These are phyloP conservation scores for Rhizopogon rudus DNA, from an alignment of 768 basidiomycete genomes.

Conservation along the genomic window DNA sequence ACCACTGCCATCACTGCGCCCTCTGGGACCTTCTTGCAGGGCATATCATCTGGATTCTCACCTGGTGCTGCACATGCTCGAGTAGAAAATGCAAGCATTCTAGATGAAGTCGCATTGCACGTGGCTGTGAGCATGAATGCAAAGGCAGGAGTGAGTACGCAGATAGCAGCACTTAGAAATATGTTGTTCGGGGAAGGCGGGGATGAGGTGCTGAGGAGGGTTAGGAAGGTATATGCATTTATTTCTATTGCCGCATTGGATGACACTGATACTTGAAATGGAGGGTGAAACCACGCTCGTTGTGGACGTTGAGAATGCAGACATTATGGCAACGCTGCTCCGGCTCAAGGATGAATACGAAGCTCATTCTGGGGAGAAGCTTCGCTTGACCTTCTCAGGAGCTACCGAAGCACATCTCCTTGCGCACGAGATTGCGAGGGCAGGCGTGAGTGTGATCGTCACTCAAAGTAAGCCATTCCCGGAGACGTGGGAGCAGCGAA, in stretches of 20 bases:
- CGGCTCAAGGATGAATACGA: slow-evolving; percentile 67
- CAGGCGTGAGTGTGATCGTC: slow-evolving; percentile 69
- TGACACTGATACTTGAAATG: neutral
- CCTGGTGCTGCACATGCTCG: slow-evolving; percentile 47
- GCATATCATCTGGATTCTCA: slow-evolving; percentile 58
- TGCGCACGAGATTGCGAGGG: slow-evolving; percentile 61
- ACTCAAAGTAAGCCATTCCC: slow-evolving; percentile 61
- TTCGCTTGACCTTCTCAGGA: slow-evolving; percentile 60
- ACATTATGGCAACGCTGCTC: slow-evolving; percentile 68
- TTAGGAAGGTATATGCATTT: slow-evolving; percentile 10
- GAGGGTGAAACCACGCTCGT: slow-evolving; percentile 65
- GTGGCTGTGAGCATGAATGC: slow-evolving; percentile 41
- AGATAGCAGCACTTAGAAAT: slow-evolving; percentile 59
- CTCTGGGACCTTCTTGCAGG: slow-evolving; percentile 44
- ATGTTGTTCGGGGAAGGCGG: slow-evolving; percentile 53
- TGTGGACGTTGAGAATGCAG: slow-evolving; percentile 61
- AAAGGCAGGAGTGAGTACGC: slow-evolving; percentile 55
- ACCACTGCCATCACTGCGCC: slow-evolving; percentile 54
- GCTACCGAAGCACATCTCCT: slow-evolving; percentile 62
- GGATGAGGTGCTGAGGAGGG: slow-evolving; percentile 20
- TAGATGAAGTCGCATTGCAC: slow-evolving; percentile 61
- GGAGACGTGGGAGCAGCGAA: slow-evolving; percentile 53
- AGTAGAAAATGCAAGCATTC: slow-evolving; percentile 56
- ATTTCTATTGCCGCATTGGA: neutral
- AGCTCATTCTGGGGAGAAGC: slow-evolving; percentile 46